These are phyloP conservation scores for Epichloe hybrida DNA, from an alignment of 2,329 filamentous ascomycete genomes.

Conservation along the genomic window DNA sequence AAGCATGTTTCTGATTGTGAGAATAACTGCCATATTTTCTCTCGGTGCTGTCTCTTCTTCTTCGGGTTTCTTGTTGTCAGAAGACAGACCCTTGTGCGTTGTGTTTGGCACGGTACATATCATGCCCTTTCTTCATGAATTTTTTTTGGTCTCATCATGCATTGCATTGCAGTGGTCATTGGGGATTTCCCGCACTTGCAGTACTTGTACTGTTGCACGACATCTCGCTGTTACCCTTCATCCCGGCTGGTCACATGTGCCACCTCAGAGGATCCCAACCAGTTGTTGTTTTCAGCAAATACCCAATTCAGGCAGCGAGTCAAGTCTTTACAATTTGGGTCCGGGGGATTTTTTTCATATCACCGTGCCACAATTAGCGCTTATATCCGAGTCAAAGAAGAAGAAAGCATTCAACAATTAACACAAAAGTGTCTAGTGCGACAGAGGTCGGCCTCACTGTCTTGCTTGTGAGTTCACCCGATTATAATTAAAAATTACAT, in stretches of 20 bases:
- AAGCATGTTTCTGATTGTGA: conserved; percentile 13
- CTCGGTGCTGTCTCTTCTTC: too few species aligned
- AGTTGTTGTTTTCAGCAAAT: neutral
- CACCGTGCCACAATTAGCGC: neutral
- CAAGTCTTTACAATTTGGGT: neutral
- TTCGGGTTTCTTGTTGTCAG: neutral
- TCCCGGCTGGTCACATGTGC: neutral
- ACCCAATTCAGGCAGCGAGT: neutral
- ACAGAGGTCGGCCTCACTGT: conserved; percentile 57
- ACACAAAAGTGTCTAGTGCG: conserved; percentile 39
- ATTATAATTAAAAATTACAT: neutral
- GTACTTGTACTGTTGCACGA: conserved; percentile 2
- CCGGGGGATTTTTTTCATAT: neutral
- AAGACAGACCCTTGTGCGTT: too few species aligned
- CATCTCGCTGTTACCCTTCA: conserved; percentile 1
- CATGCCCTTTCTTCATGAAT: neutral
- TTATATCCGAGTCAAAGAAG: too few species aligned
- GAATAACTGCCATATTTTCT: neutral
- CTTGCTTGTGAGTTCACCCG: conserved; percentile 40
- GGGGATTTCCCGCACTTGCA: neutral
- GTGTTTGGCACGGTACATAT: too few species aligned
- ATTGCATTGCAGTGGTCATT: neutral
- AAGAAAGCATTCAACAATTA: neutral
- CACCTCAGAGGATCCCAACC: neutral
- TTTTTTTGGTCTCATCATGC: neutral